These are phyloP conservation scores for Globisporangium takayamanum DNA, from an alignment of 352 stramenopile species.

Conservation along the genomic window DNA sequence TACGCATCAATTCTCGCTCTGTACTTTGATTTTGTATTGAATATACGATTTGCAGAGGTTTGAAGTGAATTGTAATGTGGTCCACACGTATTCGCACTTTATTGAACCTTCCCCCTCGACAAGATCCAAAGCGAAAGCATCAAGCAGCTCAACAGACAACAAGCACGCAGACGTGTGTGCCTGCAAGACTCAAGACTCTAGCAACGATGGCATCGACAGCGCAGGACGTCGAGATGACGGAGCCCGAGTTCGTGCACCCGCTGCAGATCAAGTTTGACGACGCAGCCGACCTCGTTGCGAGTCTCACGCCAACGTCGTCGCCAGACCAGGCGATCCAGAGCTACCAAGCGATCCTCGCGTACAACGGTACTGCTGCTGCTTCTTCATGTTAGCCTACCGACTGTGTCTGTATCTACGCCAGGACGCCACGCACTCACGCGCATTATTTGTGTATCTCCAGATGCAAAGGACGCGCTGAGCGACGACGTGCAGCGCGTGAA, in stretches of 20 bases:
- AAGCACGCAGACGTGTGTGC: background rate
- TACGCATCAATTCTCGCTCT: no score
- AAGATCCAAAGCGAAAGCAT: no score
- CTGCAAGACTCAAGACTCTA: background rate
- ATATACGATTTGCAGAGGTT: no score
- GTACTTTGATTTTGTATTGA: no score
- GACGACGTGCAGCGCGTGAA: slow-evolving; percentile 90
- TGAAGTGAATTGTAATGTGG: no score
- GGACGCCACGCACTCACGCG: background rate
- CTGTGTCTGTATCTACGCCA: background rate
- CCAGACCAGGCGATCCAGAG: slow-evolving; percentile 44
- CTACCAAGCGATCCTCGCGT: slow-evolving; percentile 70
- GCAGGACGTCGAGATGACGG: slow-evolving; percentile 72
- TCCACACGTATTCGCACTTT: no score
- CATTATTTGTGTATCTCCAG: slow-evolving; percentile 14
- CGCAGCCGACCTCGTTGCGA: slow-evolving; percentile 45
- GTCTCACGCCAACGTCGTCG: slow-evolving; percentile 24
- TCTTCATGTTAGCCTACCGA: background rate
- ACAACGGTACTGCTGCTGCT: slow-evolving; percentile 25
- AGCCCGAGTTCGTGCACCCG: slow-evolving; percentile 55
- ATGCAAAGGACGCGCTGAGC: slow-evolving; percentile 40
- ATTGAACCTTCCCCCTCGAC: no score
- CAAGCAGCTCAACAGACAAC: no score
- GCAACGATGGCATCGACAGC: slow-evolving; percentile 13
- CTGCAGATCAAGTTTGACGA: slow-evolving; percentile 75